A percentile compares a stretch with the other conserved stretches of the same genome.
Evolutionary conservation across 176 grass and related monocot genomes (phyloP).

Genomic region (Oryza brachyantha): DNA sequence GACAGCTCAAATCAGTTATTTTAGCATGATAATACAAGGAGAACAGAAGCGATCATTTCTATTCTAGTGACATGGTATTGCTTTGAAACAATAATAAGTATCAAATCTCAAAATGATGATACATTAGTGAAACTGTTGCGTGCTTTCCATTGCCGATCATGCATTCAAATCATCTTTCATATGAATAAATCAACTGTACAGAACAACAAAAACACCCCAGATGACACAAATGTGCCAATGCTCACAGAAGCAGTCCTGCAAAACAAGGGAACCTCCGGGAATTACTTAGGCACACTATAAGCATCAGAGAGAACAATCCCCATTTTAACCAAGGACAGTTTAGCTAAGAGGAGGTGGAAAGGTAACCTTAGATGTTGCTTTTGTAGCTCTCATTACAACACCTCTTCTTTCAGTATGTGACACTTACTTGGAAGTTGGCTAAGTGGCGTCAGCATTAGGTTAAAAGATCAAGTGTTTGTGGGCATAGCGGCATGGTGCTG

Average conservation of each 20-base stretch:
- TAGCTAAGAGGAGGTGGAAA: too few relatives aligned
- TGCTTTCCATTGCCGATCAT: background rate
- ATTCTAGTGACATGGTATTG: background rate
- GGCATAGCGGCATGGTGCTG: too few relatives aligned
- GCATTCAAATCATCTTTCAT: background rate
- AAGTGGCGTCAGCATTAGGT: too few relatives aligned
- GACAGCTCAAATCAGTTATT: background rate
- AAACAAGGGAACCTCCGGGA: background rate
- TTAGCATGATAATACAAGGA: background rate
- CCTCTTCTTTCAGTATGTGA: too few relatives aligned
- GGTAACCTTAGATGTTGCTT: too few relatives aligned
- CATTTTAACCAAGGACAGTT: too few relatives aligned
- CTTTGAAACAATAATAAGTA: background rate
- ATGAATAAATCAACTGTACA: background rate
- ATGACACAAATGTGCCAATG: background rate
- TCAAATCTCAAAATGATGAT: background rate
- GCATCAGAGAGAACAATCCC: background rate
- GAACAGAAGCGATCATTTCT: background rate
- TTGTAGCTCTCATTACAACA: too few relatives aligned
- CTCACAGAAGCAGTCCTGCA: background rate
- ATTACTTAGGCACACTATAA: background rate
- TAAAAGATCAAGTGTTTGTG: too few relatives aligned
- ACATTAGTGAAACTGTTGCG: background rate
- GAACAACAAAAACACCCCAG: background rate
- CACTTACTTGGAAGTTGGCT: too few relatives aligned